Conservation (phyloP, 163 green algal genomes). For the Coccomyxa subellipsoidea region DNA sequence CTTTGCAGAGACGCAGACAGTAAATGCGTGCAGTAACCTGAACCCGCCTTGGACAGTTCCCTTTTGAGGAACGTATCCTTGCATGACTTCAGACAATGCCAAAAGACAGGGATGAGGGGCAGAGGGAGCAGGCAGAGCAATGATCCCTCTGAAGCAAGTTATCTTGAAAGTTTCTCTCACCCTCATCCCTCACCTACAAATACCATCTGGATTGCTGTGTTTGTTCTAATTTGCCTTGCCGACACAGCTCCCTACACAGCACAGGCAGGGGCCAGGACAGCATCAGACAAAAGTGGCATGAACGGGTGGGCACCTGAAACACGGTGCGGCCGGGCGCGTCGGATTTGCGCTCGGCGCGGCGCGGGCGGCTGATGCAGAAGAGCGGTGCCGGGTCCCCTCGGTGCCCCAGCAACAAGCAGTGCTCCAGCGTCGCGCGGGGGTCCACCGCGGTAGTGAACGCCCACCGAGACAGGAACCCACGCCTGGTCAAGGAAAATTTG, state of each 20-base stretch:
- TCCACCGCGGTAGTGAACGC: constrained; percentile 31
- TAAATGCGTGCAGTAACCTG: too few relatives aligned
- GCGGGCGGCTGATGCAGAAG: constrained; percentile 44
- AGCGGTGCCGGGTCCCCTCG: constrained; percentile 38
- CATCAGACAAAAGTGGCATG: too few relatives aligned
- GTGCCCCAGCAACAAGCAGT: constrained; percentile 78
- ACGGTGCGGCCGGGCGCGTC: constrained; percentile 18
- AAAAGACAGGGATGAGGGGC: too few relatives aligned
- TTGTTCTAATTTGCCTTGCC: background rate
- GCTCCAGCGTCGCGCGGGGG: constrained; percentile 44
- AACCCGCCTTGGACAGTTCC: too few relatives aligned
- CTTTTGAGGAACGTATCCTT: too few relatives aligned
- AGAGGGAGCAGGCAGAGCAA: too few relatives aligned
- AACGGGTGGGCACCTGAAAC: constrained; percentile 38
- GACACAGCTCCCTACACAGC: background rate
- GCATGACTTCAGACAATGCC: too few relatives aligned
- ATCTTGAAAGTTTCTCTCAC: too few relatives aligned
- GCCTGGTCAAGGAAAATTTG: constrained; percentile 33
- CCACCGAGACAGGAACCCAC: constrained; percentile 61
- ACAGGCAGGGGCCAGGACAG: background rate
- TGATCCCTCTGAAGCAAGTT: too few relatives aligned
- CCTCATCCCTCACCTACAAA: too few relatives aligned
- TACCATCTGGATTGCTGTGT: too few relatives aligned
- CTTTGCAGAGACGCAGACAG: too few relatives aligned
- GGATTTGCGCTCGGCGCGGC: constrained; percentile 36